These are phyloP conservation scores for Chlamydomonas schloesseri DNA, from an alignment of 139 green algal genomes.

Conservation along the genomic window DNA sequence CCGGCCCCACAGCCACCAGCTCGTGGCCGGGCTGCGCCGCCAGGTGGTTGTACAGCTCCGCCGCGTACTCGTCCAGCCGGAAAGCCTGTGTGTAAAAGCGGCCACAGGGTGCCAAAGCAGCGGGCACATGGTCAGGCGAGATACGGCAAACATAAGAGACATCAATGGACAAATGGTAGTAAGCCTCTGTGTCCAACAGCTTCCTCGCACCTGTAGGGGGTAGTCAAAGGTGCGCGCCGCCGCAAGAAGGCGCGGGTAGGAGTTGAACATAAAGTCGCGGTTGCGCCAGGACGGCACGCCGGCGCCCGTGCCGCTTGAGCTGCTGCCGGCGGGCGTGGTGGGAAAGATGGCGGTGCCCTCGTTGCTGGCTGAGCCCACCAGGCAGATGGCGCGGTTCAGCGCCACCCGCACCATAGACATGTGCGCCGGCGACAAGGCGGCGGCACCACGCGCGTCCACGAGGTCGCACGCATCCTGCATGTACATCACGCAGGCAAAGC, in stretches of 20 bases:
- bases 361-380: not conserved
- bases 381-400: constrained; percentile 25
- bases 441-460: not conserved
- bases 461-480: not conserved
- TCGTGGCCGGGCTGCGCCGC: constrained; percentile 12
- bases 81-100: not conserved
- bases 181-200: no score
- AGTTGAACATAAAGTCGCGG: constrained; percentile 35
- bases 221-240: constrained; percentile 24
- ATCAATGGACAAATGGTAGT: no score
- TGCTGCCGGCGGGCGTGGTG: not conserved
- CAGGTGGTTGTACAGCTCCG: constrained; percentile 15
- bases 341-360: not conserved
- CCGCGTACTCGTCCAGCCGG: constrained; percentile 18
- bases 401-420: not conserved
- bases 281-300: not conserved
- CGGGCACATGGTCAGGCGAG: not conserved
- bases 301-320: not conserved
- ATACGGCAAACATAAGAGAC: no score
- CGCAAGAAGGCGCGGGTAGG: constrained; percentile 18
- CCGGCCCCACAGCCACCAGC: constrained; percentile 28
- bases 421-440: not conserved
- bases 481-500: no score
- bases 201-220: not conserved
- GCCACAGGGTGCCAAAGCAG: not conserved